Evolutionary conservation across 768 basidiomycete species (phyloP).

Genomic region (Filobasidium wieringae): DNA sequence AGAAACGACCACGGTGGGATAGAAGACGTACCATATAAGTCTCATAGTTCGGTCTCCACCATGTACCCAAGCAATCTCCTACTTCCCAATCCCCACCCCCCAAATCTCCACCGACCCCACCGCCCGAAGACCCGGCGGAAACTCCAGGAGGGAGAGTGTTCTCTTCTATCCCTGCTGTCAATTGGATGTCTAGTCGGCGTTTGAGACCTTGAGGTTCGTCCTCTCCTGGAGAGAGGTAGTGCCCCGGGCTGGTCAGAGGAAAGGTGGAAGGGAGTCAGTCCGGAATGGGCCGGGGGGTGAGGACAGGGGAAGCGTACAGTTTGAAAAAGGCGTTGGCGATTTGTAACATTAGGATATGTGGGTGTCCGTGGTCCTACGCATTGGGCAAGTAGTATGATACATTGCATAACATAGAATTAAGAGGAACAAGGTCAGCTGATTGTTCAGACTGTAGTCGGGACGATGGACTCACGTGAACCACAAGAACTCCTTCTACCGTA

Average conservation of each 20-base stretch:
- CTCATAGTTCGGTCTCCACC: slow-evolving; percentile 98
- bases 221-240: slow-evolving; percentile 94
- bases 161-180: slow-evolving; percentile 43
- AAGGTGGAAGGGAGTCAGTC: not conserved
- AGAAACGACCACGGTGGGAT: no score
- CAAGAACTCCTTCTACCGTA: slow-evolving; percentile 58
- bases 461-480: slow-evolving; percentile 26
- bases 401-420: no score
- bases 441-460: not conserved
- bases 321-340: slow-evolving; percentile 99
- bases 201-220: slow-evolving; percentile 85
- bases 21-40: slow-evolving; percentile 83
- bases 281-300: slow-evolving; percentile 1
- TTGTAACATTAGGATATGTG: slow-evolving; percentile 94
- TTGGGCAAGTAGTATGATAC: not conserved
- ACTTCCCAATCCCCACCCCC: slow-evolving; percentile 89
- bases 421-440: not conserved
- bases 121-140: not conserved
- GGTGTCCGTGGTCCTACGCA: slow-evolving; percentile 87
- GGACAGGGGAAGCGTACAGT: slow-evolving; percentile 47
- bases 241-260: slow-evolving; percentile 52
- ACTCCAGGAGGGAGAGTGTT: not conserved
- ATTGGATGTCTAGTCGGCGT: slow-evolving; percentile 71
- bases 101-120: slow-evolving; percentile 39
- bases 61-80: slow-evolving; percentile 89